Conservation (phyloP, 2,329 filamentous ascomycete species). For the Penicillium sp. region DNA sequence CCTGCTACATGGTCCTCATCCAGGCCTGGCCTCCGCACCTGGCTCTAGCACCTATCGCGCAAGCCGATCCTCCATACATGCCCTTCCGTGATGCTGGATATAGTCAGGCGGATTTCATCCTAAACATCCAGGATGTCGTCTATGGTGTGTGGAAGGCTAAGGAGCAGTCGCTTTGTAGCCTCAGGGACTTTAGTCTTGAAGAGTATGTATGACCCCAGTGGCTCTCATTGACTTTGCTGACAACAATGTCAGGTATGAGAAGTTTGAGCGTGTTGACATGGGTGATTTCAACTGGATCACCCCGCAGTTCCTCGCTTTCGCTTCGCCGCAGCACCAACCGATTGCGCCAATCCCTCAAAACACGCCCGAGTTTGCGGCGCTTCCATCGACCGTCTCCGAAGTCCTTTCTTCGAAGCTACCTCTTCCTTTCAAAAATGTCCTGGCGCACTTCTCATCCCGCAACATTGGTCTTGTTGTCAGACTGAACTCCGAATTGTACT, state of each 20-base stretch:
- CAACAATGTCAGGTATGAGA: slow-evolving; percentile 74
- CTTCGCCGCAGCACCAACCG: slow-evolving; percentile 78
- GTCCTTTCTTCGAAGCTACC: slow-evolving; percentile 65
- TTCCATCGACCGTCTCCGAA: slow-evolving; percentile 68
- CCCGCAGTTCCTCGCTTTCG: slow-evolving; percentile 88
- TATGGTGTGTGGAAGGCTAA: slow-evolving; percentile 99
- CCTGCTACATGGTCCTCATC: slow-evolving; percentile 97
- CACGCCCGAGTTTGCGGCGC: slow-evolving; percentile 62
- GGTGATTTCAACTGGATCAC: slow-evolving; percentile 99
- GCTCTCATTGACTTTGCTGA: slow-evolving; percentile 10
- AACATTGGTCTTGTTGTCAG: slow-evolving; percentile 90
- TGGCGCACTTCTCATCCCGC: slow-evolving; percentile 76
- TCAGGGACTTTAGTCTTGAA: slow-evolving; percentile 91
- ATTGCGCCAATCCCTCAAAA: slow-evolving; percentile 61
- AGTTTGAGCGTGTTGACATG: slow-evolving; percentile 89
- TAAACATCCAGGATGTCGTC: slow-evolving; percentile 93
- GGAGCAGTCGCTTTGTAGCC: slow-evolving; percentile 80
- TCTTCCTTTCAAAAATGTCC: slow-evolving; percentile 87
- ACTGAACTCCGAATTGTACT: slow-evolving; percentile 91
- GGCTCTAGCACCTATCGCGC: slow-evolving; percentile 86
- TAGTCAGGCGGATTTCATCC: slow-evolving; percentile 91
- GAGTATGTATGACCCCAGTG: too few species aligned
- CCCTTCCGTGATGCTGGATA: slow-evolving; percentile 97
- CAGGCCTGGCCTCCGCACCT: slow-evolving; percentile 96
- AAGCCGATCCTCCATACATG: slow-evolving; percentile 96